Conservation (phyloP, 495 filamentous ascomycete genomes). For the Aspergillus mulundensis region DNA sequence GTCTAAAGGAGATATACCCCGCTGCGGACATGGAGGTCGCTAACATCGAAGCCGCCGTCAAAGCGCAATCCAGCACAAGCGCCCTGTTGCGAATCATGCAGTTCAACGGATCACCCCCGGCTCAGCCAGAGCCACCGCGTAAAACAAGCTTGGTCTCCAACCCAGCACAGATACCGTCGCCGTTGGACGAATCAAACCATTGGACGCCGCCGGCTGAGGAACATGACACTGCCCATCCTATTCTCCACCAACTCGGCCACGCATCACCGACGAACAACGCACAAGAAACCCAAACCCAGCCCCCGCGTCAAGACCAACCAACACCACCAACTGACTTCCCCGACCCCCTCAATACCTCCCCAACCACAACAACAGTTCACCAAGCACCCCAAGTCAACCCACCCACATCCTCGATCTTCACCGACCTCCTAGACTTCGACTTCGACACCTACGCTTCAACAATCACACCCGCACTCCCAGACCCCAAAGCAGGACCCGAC, state of each 20-base stretch:
- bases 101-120: slow-evolving; percentile 19
- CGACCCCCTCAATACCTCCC: slow-evolving; percentile 19
- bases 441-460: slow-evolving; percentile 26
- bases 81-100: slow-evolving; percentile 39
- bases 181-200: slow-evolving; percentile 1
- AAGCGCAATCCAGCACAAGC: slow-evolving; percentile 40
- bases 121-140: slow-evolving; percentile 6
- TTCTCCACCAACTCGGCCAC: neutral
- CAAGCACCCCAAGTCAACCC: neutral
- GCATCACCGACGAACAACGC: neutral
- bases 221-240: neutral
- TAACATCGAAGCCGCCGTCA: slow-evolving; percentile 76
- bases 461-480: slow-evolving; percentile 6
- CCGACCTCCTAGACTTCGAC: slow-evolving; percentile 21
- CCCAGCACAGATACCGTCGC: slow-evolving; percentile 2
- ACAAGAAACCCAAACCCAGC: neutral
- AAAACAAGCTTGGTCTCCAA: slow-evolving; percentile 19
- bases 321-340: slow-evolving; percentile 28
- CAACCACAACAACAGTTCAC: neutral
- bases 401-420: neutral
- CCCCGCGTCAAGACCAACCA: slow-evolving; percentile 12
- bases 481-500: slow-evolving; percentile 17
- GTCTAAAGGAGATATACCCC: slow-evolving; percentile 74
- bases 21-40: slow-evolving; percentile 75
- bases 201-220: slow-evolving; percentile 15